Percentiles rank a stretch among this genome's conserved stretches.
Conservation (phyloP, 495 filamentous ascomycete genomes). For the Xylaria palmicola region DNA sequence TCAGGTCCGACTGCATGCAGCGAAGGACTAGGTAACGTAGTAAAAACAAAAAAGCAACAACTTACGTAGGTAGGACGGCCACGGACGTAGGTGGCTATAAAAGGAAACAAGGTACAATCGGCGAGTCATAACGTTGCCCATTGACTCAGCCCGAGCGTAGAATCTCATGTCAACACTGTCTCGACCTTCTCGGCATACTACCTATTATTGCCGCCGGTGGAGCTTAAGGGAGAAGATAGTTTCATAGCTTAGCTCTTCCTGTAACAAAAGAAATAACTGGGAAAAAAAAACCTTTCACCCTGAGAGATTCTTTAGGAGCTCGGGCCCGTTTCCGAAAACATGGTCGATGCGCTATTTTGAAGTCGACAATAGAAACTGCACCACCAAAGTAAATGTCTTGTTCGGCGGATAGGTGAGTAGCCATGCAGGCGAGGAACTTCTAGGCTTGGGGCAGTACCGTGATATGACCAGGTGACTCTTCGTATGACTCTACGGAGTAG, state of each 20-base stretch:
- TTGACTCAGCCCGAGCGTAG: neutral
- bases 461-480: neutral
- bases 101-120: neutral
- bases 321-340: neutral
- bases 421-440: too few species aligned
- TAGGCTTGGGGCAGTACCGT: too few species aligned
- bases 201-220: too few species aligned
- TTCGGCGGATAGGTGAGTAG: neutral
- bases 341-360: constrained; percentile 6
- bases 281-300: neutral
- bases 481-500: neutral
- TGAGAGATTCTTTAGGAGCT: neutral
- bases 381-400: neutral
- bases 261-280: neutral
- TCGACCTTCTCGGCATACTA: neutral
- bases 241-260: neutral
- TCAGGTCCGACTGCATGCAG: constrained; percentile 2
- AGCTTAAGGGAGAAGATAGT: neutral
- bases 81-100: too few species aligned
- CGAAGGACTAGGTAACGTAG: neutral
- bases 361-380: neutral
- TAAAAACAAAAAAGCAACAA: neutral
- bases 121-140: neutral
- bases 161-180: neutral
- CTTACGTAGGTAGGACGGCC: neutral